phyloP scores from a whole-genome alignment of 768 basidiomycete species.

The Boletus rubroflammeus region DNA sequence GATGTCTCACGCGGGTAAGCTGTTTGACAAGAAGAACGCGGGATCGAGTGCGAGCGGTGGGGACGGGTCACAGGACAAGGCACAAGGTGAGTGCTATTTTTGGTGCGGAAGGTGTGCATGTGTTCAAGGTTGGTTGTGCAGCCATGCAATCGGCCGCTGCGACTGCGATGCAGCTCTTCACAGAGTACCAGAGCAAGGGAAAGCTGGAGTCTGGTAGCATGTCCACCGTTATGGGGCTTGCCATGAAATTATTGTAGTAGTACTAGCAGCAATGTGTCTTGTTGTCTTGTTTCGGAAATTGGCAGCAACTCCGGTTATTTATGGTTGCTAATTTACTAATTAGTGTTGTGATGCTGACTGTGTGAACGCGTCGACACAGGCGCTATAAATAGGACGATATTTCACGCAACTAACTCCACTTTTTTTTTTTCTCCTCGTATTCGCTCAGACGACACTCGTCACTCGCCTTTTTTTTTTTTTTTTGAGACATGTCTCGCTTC shows the following conservation, averaged over 20 bases:
- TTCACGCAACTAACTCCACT: not conserved
- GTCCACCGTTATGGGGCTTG: slow-evolving; percentile 24
- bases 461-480: too few relatives aligned
- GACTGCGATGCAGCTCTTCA: slow-evolving; percentile 28
- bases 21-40: slow-evolving; percentile 32
- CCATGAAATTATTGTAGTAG: slow-evolving; percentile 26
- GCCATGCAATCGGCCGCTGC: slow-evolving; percentile 33
- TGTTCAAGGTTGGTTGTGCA: slow-evolving; percentile 1
- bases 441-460: not conserved
- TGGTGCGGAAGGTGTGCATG: not conserved
- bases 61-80: slow-evolving; percentile 19
- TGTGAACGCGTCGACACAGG: slow-evolving; percentile 3
- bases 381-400: slow-evolving; percentile 10
- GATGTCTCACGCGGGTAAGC: slow-evolving; percentile 32
- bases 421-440: not conserved
- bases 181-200: slow-evolving; percentile 23
- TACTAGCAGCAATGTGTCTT: too few relatives aligned
- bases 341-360: not conserved
- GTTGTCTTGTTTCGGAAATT: too few relatives aligned
- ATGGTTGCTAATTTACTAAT: not conserved
- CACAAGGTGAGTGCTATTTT: slow-evolving; percentile 20
- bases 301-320: not conserved
- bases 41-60: slow-evolving; percentile 11
- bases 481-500: slow-evolving; percentile 45
- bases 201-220: slow-evolving; percentile 31